Evolutionary conservation across 352 stramenopile genomes (phyloP), one percentile per base, ranked within the genome.

Genomic region (Phytophthora palmivora): DNA sequence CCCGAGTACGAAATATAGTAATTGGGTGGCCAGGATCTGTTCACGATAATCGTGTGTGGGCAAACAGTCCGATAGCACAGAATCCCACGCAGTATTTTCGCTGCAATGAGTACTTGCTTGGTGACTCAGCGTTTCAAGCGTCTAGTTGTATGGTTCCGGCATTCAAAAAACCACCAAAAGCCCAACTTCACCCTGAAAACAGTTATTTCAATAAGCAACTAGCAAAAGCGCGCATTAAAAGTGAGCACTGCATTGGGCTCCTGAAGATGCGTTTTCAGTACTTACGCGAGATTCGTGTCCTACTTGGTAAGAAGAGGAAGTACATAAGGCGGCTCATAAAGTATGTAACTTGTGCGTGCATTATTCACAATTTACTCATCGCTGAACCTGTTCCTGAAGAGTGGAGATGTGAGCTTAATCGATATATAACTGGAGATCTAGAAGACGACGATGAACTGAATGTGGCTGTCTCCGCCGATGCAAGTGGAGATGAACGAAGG

Each of bases 341-440:
- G 3, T 60, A 46, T 12, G 55, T 70, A 0, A 67, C 15, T 6
- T 59, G 51, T 42, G 48, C 37, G 26, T 48, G 38, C 24, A 69
- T 68, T 44, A 38, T 73, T 9, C 65, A 74, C 34, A 70, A 70
- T 49, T 12, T 67, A 14, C 28, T 70, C 3, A 57, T 70, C 8
- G 56, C 46, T 4, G 47, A 74, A 9, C 54, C 49, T 1, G 30
- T 71, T 22, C 42, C 62, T n/a, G 0, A 6, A 10, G 53, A 58
- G 16, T 65, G 61, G 61, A 14, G 39, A 18, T 8, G 2, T 9
- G 43, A 64, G n/a, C 36, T 56, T 19, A 30, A 44, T 0, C 16
- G 22, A 0, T 36, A 30, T 2, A 34, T 54, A 4, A 33, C 14
- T 2, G 46, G 43, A 4, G 11, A 19, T 7, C 41, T 71, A 10